Conservation (phyloP, 2,329 filamentous ascomycete genomes). For the Penicillium sp. region DNA sequence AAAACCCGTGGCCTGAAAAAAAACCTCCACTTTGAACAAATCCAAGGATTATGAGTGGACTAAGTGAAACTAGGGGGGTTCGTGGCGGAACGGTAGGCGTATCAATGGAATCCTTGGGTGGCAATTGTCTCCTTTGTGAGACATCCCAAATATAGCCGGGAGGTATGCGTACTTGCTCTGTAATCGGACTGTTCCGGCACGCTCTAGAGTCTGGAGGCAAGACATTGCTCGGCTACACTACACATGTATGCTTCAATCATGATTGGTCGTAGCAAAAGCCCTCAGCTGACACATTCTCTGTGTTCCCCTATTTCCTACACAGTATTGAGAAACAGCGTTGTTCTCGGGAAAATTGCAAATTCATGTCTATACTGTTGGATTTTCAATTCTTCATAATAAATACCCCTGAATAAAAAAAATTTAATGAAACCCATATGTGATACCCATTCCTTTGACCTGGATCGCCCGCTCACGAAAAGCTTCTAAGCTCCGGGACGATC, state of each 20-base stretch:
- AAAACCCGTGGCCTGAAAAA: neutral
- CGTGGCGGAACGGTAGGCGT: conserved; percentile 9
- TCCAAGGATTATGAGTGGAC: neutral
- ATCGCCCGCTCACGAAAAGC: neutral
- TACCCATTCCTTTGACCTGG: neutral
- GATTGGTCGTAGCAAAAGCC: neutral
- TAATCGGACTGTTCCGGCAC: neutral
- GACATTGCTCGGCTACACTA: neutral
- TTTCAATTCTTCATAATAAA: neutral
- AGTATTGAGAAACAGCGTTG: neutral
- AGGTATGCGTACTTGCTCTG: neutral
- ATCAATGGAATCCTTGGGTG: conserved; percentile 2
- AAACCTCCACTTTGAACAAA: neutral
- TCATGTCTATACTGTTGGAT: neutral
- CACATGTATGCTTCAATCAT: neutral
- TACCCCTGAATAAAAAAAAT: neutral
- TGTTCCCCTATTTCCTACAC: neutral
- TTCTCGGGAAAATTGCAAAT: neutral
- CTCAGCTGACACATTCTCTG: neutral
- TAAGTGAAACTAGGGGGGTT: conserved; percentile 21
- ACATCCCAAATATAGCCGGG: conserved; percentile 23
- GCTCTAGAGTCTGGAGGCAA: neutral
- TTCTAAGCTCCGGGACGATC: conserved; percentile 2
- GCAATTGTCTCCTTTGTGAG: conserved; percentile 14
- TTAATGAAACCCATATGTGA: neutral